These are phyloP conservation scores for Phialophora chinensis DNA, from an alignment of 2,329 filamentous ascomycete genomes.

Conservation along the genomic window DNA sequence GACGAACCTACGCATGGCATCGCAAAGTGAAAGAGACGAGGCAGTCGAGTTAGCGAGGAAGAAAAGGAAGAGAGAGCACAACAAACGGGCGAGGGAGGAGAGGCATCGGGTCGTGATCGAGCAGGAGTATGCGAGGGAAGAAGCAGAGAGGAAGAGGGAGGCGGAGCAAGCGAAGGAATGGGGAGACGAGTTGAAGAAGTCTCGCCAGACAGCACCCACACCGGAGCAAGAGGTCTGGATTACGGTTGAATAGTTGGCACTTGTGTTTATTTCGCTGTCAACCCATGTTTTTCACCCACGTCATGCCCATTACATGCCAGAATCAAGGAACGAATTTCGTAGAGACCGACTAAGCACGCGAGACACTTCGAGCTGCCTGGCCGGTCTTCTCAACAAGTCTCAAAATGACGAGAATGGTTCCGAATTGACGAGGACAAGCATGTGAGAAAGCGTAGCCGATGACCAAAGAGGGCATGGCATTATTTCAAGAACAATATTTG, in stretches of 20 bases:
- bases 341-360: slow-evolving; percentile 24
- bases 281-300: background rate
- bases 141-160: slow-evolving; percentile 48
- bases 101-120: slow-evolving; percentile 42
- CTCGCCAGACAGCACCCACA: background rate
- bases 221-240: slow-evolving; percentile 1
- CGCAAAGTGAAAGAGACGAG: slow-evolving; percentile 48
- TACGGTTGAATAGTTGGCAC: slow-evolving; percentile 2
- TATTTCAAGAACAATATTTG: slow-evolving; percentile 10
- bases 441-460: background rate
- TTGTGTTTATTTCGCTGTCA: background rate
- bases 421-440: background rate
- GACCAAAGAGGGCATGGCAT: background rate
- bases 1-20: slow-evolving; percentile 50
- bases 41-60: slow-evolving; percentile 46
- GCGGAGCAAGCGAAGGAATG: slow-evolving; percentile 43
- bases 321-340: background rate
- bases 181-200: slow-evolving; percentile 32
- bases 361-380: background rate
- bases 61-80: slow-evolving; percentile 39
- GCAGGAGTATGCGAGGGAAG: slow-evolving; percentile 47
- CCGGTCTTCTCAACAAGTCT: background rate
- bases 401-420: background rate
- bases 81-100: slow-evolving; percentile 50
- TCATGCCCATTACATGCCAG: background rate